Evolutionary conservation across 169 alveolate species (phyloP), one percentile per base, ranked within the genome.

Genomic region (Besnoitia besnoiti): DNA sequence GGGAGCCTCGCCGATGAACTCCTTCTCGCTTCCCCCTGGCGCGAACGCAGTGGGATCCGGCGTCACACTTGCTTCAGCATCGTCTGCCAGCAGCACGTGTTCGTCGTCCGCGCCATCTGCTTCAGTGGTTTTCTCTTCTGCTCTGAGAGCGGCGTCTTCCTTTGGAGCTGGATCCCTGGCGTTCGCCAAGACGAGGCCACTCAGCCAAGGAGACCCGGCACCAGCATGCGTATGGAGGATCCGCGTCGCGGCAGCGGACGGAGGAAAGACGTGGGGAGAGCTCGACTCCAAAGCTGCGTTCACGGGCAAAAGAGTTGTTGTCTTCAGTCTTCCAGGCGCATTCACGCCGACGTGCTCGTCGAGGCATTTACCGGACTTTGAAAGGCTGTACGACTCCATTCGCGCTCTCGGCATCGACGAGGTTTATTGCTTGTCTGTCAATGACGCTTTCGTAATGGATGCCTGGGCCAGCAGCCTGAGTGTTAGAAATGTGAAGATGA

Each of bases 331-430:
- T 7, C 97, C 97, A 12, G 97, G 97, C 37, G 96, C 97, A 14
- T 95, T 95, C 94, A 95, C 97, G 47, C 97, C 97, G 27, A 93
- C 95, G n/a, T 95, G 97, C 85, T 85, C 95, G 33, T 82, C 95
- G 39, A 79, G 92, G 88, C 95, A 94, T 92, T 85, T 95, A 47
- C 97, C 97, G 46, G 91, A 85, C 67, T 95, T 92, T 82, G 97
- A 95, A 55, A 67, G 42, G n/a, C 93, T 80, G 92, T 95, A 95
- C 90, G 95, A 92, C 16, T 89, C 91, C 75, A 76, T 95, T 77
- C 61, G 61, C 73, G 94, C 85, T 30, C 91, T 79, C 51, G 95
- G 95, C 40, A 76, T 95, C 59, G 97, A 95, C 79, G 97, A 92
- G 55, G 91, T 95, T 16, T 95, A 95, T 91, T 95, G 97, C 94